Evolutionary conservation across 805 yeast genomes (phyloP), one percentile per base, ranked within the genome.

Genomic region (Yamadazyma phyllophila): DNA sequence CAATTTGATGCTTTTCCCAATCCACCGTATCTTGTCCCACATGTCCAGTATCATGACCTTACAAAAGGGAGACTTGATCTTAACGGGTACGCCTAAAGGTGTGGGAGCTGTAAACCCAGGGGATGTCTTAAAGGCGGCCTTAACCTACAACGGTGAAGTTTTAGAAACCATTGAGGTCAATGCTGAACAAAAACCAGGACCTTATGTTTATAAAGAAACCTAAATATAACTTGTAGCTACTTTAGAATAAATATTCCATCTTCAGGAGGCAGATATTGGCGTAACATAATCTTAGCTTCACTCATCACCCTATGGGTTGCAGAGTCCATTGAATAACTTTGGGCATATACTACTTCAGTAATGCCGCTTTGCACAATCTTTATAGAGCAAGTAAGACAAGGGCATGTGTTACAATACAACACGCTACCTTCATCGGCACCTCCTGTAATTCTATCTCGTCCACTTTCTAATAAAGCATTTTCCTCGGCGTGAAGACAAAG

Each of bases 31-130:
- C 50, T 71, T 94, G 50, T 77, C 86, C 45, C 80, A 85, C 42
- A 85, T 91, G 81, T 85, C 96, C 4, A 67, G 82, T n/a, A 82
- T 88, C 56, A 92, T 92, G 92, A 88, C 97, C 3, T 72, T 94
- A 46, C 82, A 91, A 57, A 83, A 88, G 44, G 97, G 97, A 26
- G 99, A 94, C 60, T 75, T 94, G 51, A 82, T 94, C 47, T 73
- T 94, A 42, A 94, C 99, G 1, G 99, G 99, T 13, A 94, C 99
- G 1, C 99, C 99, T 38, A 88, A 90, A 64, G 99, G 99, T 13
- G 99, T 94, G n/a, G 97, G 98, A 7, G 69, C 77, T 20, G 68
- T 91, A 29, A 64, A 63, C 5, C 87, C 96, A 0, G 98, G 97
- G 8, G 98, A 94, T 61, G 59, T 63, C 20, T 71, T 94, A 24